Conservation (phyloP, 1,284 basidiomycete species). For the Ceratobasidium sp. region DNA sequence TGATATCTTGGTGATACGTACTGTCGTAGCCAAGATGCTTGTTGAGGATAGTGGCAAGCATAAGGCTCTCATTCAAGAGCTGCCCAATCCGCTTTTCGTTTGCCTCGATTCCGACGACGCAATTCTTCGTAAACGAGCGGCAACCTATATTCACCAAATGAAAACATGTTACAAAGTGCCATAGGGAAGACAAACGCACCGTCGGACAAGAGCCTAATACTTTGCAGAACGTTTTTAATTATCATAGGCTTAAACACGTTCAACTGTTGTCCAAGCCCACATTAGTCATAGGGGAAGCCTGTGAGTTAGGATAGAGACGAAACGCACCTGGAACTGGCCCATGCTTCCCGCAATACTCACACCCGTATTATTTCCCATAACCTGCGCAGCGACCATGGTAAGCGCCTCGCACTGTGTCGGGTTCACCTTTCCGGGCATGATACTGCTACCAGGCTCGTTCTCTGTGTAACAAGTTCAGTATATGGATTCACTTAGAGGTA, state of each 20-base stretch:
- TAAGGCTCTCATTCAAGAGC: constrained; percentile 92
- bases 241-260: constrained; percentile 99
- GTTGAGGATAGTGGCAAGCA: constrained; percentile 96
- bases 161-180: not conserved
- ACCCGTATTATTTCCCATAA: constrained; percentile 97
- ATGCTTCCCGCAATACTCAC: constrained; percentile 94
- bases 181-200: constrained; percentile 61
- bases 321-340: constrained; percentile 92
- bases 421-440: constrained; percentile 99
- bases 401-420: constrained; percentile 99
- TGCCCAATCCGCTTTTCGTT: constrained; percentile 93
- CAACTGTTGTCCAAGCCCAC: constrained; percentile 62
- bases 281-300: not conserved
- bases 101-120: constrained; percentile 94
- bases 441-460: constrained; percentile 99
- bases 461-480: constrained; percentile 59
- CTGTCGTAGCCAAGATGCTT: constrained; percentile 94
- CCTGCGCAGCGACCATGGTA: constrained; percentile 99
- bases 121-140: constrained; percentile 95
- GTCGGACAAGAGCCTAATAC: constrained; percentile 92
- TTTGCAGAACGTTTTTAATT: constrained; percentile 97
- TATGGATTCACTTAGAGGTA: not conserved
- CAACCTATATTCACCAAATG: constrained; percentile 62
- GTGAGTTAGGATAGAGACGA: not conserved
- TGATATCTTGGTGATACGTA: constrained; percentile 66